Evolutionary conservation across 345 rosid species (phyloP), one percentile per base, ranked within the genome.

Genomic region (Streptanthus diversifolius): DNA sequence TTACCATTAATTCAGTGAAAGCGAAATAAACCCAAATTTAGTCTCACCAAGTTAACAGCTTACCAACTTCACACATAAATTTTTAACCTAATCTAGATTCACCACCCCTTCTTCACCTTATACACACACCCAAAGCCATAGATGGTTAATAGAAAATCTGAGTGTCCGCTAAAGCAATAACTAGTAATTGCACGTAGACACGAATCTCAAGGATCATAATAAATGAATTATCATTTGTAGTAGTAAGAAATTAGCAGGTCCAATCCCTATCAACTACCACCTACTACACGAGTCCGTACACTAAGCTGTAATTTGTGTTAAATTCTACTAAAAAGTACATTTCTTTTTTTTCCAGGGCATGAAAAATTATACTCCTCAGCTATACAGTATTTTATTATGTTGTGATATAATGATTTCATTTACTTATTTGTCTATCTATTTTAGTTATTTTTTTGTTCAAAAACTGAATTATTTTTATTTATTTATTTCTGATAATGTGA

Each of bases 1-100:
- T 77, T 77, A 64, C 76, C 71, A 77, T 77, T 63, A 70, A 77
- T 70, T 39, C 39, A 55, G 76, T 61, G 66, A 77, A 76, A 76
- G 80, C 67, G 63, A 76, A 63, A 43, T 76, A 55, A 77, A 77
- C 24, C 72, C 72, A 60, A 66, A 21, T 22, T 55, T 67, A 63
- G 8, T 75, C 73, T 75, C 10, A 58, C 66, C 8, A 57, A 48
- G 27, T 57, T 3, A 59, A 41, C 63, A 49, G 51, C 71, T 63
- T 35, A 55, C 65, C 66, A 24, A 56, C 76, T 36, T 22, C 29
- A 53, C 49, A 24, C 48, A 53, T 61, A 4, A 66, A 13, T 22
- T 66, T 57, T 74, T 13, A 37, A 72, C 63, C 69, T 53, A 24
- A 63, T 39, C 53, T 41, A 37, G 4, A 33, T 53, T 41, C 29